These are phyloP conservation scores for Ogataea zsoltii DNA, from an alignment of 805 yeast genomes.

Conservation along the genomic window DNA sequence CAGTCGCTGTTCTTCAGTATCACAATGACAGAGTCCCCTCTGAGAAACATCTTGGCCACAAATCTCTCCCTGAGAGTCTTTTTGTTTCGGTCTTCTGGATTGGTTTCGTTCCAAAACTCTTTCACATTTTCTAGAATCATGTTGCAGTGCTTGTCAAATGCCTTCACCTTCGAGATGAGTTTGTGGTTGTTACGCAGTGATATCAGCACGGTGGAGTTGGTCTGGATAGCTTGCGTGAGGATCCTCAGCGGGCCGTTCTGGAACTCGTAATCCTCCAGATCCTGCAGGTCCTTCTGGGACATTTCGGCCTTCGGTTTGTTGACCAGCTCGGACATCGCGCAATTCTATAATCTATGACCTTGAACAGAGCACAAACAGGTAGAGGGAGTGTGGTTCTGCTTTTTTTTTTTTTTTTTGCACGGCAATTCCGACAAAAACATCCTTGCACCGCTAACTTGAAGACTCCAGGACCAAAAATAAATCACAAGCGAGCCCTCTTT, in stretches of 20 bases:
- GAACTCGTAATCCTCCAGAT: constrained; percentile 87
- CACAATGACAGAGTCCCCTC: constrained; percentile 95
- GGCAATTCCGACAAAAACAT: background rate
- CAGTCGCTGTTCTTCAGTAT: constrained; percentile 43
- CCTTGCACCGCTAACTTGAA: background rate
- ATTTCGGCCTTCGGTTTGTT: constrained; percentile 80
- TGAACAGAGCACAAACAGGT: too few species aligned
- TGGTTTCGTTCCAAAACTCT: constrained; percentile 62
- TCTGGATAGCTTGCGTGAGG: constrained; percentile 77
- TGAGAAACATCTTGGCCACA: constrained; percentile 81
- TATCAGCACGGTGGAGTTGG: constrained; percentile 75
- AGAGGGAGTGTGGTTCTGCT: too few species aligned
- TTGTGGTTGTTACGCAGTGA: constrained; percentile 93
- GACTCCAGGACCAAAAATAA: too few species aligned
- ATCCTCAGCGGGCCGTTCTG: constrained; percentile 88
- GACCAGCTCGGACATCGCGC: constrained; percentile 47
- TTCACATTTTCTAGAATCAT: constrained; percentile 90
- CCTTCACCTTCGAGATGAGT: constrained; percentile 84
- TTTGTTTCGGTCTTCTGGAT: constrained; percentile 47
- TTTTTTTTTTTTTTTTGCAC: background rate
- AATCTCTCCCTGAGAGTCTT: constrained; percentile 62
- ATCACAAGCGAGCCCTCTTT: too few species aligned
- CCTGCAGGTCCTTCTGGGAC: constrained; percentile 73
- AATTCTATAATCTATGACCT: background rate
- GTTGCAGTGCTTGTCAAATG: constrained; percentile 95